phyloP scores from a whole-genome alignment of 176 grass and related monocot genomes.

The Bonia amplexicaulis region DNA sequence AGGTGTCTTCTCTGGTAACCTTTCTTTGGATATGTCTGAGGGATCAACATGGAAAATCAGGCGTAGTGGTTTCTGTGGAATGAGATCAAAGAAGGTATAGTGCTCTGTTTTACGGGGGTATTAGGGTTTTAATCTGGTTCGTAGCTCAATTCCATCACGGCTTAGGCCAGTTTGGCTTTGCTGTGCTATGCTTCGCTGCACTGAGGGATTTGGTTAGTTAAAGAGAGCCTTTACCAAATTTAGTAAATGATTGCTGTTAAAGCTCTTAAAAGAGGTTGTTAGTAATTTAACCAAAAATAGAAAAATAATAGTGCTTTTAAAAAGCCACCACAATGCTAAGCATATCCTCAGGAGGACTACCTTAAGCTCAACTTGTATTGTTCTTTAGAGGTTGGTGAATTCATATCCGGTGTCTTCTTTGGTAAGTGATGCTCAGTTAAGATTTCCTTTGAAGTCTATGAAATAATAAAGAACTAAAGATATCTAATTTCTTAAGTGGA shows the following conservation, averaged over 20 bases:
- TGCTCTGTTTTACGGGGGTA: background rate
- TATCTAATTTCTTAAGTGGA: background rate
- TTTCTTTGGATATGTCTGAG: slow-evolving; percentile 76
- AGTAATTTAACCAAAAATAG: background rate
- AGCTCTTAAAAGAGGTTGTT: background rate
- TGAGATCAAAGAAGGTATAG: slow-evolving; percentile 90
- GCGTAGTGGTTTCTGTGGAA: slow-evolving; percentile 88
- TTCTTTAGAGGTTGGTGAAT: background rate
- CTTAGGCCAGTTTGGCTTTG: background rate
- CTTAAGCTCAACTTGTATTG: background rate
- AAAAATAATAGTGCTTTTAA: background rate
- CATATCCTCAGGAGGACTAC: background rate
- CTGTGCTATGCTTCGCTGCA: background rate
- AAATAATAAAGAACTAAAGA: background rate
- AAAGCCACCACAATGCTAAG: background rate
- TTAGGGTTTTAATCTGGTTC: background rate
- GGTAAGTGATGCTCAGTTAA: background rate
- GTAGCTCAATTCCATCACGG: background rate
- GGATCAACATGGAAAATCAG: slow-evolving; percentile 78
- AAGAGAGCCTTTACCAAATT: background rate
- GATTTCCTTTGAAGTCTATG: background rate
- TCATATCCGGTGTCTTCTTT: background rate
- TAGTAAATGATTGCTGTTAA: background rate
- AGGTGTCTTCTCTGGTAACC: slow-evolving; percentile 87
- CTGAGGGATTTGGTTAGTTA: background rate